These are phyloP conservation scores for Escallonia herrerae DNA, from an alignment of 129 eudicot genomes.

Conservation along the genomic window DNA sequence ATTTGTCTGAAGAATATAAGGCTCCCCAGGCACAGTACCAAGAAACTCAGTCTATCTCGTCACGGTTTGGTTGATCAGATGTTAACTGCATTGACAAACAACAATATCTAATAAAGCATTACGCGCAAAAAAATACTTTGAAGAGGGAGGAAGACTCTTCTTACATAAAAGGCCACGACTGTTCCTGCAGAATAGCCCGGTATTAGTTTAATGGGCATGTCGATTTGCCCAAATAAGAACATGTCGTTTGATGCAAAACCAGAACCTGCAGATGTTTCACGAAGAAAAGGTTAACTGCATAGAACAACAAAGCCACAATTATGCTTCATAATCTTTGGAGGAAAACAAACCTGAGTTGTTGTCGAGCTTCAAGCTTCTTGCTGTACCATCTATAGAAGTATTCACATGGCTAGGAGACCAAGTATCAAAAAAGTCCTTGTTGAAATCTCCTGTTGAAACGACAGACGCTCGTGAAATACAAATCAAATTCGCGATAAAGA, in stretches of 20 bases:
- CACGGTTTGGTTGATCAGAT: constrained; percentile 65
- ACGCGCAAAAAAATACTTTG: neutral
- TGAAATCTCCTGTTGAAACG: constrained; percentile 70
- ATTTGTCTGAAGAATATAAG: constrained; percentile 75
- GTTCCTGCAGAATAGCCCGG: constrained; percentile 91
- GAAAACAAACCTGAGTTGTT: constrained; percentile 50
- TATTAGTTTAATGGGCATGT: constrained; percentile 72
- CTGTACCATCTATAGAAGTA: constrained; percentile 70
- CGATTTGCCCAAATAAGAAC: constrained; percentile 89
- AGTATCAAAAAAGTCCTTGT: constrained; percentile 61
- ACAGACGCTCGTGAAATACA: constrained; percentile 44
- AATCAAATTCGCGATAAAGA: constrained; percentile 14
- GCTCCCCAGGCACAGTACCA: constrained; percentile 57
- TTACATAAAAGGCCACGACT: constrained; percentile 74
- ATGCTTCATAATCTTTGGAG: neutral
- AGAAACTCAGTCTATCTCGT: constrained; percentile 87
- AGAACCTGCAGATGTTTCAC: constrained; percentile 34
- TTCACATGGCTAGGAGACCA: constrained; percentile 83
- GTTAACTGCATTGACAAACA: constrained; percentile 49
- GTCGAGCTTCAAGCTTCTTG: constrained; percentile 61
- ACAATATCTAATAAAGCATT: neutral
- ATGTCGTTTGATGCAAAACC: constrained; percentile 64
- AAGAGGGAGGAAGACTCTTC: constrained; percentile 10
- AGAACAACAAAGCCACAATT: no score
- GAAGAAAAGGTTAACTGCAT: neutral